Conservation (phyloP, 1,284 basidiomycete species). For the Neolentinus lepideus region DNA sequence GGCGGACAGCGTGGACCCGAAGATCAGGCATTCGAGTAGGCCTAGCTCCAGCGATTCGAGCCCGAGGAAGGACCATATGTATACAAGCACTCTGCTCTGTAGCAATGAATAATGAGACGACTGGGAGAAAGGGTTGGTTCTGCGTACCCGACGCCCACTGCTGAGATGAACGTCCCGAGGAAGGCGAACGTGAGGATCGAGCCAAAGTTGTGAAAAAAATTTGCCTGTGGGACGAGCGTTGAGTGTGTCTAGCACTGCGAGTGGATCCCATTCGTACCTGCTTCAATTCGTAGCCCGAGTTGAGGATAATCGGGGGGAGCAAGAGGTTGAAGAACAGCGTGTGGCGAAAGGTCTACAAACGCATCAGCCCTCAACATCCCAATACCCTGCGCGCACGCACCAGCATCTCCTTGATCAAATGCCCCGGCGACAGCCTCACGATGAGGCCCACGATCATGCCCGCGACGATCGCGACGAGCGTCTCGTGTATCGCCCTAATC, state of each 20-base stretch:
- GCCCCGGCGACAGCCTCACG: slow-evolving; percentile 86
- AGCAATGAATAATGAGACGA: slow-evolving; percentile 11
- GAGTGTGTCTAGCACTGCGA: neutral
- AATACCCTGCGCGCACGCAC: slow-evolving; percentile 41
- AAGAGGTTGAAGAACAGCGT: slow-evolving; percentile 98
- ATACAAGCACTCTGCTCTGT: slow-evolving; percentile 80
- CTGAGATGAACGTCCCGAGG: slow-evolving; percentile 93
- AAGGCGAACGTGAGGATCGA: slow-evolving; percentile 97
- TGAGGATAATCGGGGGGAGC: slow-evolving; percentile 96
- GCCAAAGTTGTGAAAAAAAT: slow-evolving; percentile 96
- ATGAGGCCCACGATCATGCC: slow-evolving; percentile 95
- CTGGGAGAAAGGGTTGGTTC: neutral
- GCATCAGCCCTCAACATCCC: slow-evolving; percentile 6
- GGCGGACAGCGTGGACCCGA: slow-evolving; percentile 94
- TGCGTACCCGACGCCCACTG: slow-evolving; percentile 91
- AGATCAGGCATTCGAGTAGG: slow-evolving; percentile 89
- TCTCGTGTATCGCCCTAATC: slow-evolving; percentile 96
- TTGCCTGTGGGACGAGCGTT: slow-evolving; percentile 55
- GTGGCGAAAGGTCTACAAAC: slow-evolving; percentile 82
- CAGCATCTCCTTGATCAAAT: slow-evolving; percentile 95
- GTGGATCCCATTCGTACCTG: slow-evolving; percentile 48
- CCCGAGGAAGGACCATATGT: slow-evolving; percentile 90
- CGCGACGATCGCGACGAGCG: slow-evolving; percentile 91
- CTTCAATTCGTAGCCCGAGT: slow-evolving; percentile 96
- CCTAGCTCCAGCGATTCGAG: slow-evolving; percentile 80